Percentiles rank a stretch among this genome's conserved stretches.
Evolutionary conservation across 352 stramenopile species (phyloP).

Genomic region (Elongisporangium anandrum): DNA sequence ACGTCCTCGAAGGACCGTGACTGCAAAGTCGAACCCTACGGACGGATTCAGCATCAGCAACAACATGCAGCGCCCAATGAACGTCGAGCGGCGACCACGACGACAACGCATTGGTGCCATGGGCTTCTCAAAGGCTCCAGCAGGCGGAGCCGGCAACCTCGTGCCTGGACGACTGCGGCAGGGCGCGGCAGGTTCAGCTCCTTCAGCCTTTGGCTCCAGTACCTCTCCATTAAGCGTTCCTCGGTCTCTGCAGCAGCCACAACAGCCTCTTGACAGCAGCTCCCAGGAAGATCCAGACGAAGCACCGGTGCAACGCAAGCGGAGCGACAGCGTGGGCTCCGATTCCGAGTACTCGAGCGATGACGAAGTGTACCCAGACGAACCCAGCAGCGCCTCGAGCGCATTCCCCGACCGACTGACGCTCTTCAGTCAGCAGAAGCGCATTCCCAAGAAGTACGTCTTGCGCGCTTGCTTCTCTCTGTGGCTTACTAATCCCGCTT

Average conservation of each 20-base stretch:
- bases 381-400: constrained; percentile 21
- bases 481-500: not conserved
- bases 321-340: constrained; percentile 37
- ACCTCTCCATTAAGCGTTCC: not conserved
- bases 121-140: constrained; percentile 22
- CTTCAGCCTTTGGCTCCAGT: not conserved
- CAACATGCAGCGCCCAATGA: constrained; percentile 8
- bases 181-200: constrained; percentile 10
- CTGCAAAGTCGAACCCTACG: constrained; percentile 10
- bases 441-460: constrained; percentile 49
- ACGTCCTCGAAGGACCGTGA: constrained; percentile 10
- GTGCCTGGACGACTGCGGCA: constrained; percentile 14
- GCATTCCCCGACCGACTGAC: constrained; percentile 71
- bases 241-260: constrained; percentile 13
- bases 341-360: constrained; percentile 44
- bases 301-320: constrained; percentile 15
- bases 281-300: constrained; percentile 4
- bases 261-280: constrained; percentile 32
- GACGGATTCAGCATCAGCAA: constrained; percentile 1
- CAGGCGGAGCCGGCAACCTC: not conserved
- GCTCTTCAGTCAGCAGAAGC: constrained; percentile 78
- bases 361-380: constrained; percentile 68
- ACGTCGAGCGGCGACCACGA: constrained; percentile 28
- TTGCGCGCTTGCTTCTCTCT: not conserved
- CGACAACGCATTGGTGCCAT: constrained; percentile 51